Evolutionary conservation across 2,329 filamentous ascomycete species (phyloP), one percentile per base, ranked within the genome.

Genomic region (Nannizziopsis barbatae): DNA sequence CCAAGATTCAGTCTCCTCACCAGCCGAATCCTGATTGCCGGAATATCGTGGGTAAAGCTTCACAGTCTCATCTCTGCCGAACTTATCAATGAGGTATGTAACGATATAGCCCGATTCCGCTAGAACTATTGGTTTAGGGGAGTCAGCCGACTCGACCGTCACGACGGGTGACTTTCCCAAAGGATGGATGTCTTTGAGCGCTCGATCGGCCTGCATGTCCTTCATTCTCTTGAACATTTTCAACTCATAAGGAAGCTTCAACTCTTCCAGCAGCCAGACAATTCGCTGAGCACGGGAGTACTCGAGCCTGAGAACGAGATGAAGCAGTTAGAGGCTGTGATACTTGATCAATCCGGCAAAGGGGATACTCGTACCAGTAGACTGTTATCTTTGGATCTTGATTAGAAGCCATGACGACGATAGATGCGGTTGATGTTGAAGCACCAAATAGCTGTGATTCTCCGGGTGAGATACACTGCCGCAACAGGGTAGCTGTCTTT

Each of bases 81-180:
- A 81, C 58, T 81, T 71, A 47, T 92, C 85, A 57, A 79, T 76
- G 18, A 95, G 71, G 63, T 94, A 95, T 68, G 94, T 84, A 9
- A 80, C 73, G 57, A 95, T 90, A 50, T 81, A 76, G 5, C 77
- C 87, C 39, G 83, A 90, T 69, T 96, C 90, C 8, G 86, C 86
- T 41, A 95, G 69, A 0, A 90, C 76, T 30, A 80, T 54, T 1
- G 75, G 75, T 52, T 74, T 66, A 2, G 65, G 58, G 10, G 59
- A 65, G 0, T 62, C 65, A 1, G 72, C 65, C 1, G 68, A 64
- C 52, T 78, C 70, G 57, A 95, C 71, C 7, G 76, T 77, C 55
- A 96, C 70, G 37, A 90, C 70, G 0, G 90, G 90, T 1, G 86
- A 88, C 64, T 95, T 95, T 53, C 90, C 90, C 3, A 95, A 74